Evolutionary conservation across 2,329 filamentous ascomycete species (phyloP).

Genomic region (Aureobasidium sp.): DNA sequence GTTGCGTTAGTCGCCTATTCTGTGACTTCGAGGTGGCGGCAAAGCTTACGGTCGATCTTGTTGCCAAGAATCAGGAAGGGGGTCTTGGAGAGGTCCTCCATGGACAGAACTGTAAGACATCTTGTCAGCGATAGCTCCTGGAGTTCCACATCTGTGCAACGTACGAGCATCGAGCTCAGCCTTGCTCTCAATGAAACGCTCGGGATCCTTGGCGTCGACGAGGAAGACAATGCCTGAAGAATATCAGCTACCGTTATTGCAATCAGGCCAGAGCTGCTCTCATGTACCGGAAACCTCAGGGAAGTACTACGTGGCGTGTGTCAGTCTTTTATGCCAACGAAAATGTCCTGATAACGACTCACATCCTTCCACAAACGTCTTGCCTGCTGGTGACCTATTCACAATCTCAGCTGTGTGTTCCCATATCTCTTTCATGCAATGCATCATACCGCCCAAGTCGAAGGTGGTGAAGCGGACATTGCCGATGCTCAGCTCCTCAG

Average conservation of each 20-base stretch:
- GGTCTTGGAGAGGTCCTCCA: slow-evolving; percentile 95
- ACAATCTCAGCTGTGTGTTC: not conserved
- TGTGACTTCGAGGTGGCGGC: not conserved
- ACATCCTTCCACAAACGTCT: slow-evolving; percentile 86
- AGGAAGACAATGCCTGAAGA: slow-evolving; percentile 82
- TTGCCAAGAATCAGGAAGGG: slow-evolving; percentile 95
- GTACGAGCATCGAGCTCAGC: slow-evolving; percentile 73
- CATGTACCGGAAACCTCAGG: slow-evolving; percentile 68
- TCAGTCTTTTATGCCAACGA: not conserved
- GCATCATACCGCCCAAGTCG: slow-evolving; percentile 64
- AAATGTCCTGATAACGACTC: slow-evolving; percentile 13
- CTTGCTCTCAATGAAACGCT: slow-evolving; percentile 90
- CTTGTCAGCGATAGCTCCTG: not conserved
- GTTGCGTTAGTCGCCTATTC: not conserved
- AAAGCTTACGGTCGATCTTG: slow-evolving; percentile 73
- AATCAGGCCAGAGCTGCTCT: slow-evolving; percentile 50
- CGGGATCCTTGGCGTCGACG: slow-evolving; percentile 93
- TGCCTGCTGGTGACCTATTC: slow-evolving; percentile 69
- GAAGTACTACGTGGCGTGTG: slow-evolving; percentile 56
- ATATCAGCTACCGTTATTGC: slow-evolving; percentile 6
- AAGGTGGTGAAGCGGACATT: slow-evolving; percentile 79
- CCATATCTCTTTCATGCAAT: not conserved
- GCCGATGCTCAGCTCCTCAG: slow-evolving; percentile 85
- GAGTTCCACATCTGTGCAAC: not conserved
- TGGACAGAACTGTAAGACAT: slow-evolving; percentile 61